Percentiles rank a stretch among this genome's conserved stretches.
These are phyloP conservation scores for Arthrinium puccinioides DNA, from an alignment of 2,329 filamentous ascomycete genomes.

Conservation along the genomic window DNA sequence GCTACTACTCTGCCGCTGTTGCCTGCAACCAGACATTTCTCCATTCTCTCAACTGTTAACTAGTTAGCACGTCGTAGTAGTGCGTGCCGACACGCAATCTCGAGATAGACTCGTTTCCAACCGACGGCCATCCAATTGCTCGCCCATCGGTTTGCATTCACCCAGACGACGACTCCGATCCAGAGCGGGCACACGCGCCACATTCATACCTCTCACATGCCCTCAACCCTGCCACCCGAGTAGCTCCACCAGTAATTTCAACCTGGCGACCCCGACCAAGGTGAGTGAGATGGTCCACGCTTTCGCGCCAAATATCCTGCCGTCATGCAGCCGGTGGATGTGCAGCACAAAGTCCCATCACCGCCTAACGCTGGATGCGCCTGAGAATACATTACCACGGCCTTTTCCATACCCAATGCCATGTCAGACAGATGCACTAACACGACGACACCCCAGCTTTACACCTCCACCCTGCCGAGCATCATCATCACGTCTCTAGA, in stretches of 20 bases:
- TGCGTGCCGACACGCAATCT: no score
- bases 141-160: constrained; percentile 3
- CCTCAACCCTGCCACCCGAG: constrained; percentile 22
- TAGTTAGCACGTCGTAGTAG: no score
- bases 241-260: constrained; percentile 26
- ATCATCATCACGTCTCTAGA: constrained; percentile 2
- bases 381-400: constrained; percentile 8
- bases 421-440: constrained; percentile 1
- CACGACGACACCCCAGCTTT: neutral
- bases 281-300: constrained; percentile 9
- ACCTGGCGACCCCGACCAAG: constrained; percentile 14
- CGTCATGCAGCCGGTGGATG: constrained; percentile 6
- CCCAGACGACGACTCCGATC: constrained; percentile 10
- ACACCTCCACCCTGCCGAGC: neutral
- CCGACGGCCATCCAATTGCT: no score
- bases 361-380: constrained; percentile 2
- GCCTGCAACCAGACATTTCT: no score
- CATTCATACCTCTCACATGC: no score
- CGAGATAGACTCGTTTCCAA: no score
- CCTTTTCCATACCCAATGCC: constrained; percentile 2
- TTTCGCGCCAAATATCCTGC: constrained; percentile 7
- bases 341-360: constrained; percentile 5
- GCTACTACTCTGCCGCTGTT: no score
- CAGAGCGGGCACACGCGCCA: constrained; percentile 17
- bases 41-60: no score